These are phyloP conservation scores for Platanus orientalis DNA, from an alignment of 164 flowering plant genomes.

Conservation along the genomic window DNA sequence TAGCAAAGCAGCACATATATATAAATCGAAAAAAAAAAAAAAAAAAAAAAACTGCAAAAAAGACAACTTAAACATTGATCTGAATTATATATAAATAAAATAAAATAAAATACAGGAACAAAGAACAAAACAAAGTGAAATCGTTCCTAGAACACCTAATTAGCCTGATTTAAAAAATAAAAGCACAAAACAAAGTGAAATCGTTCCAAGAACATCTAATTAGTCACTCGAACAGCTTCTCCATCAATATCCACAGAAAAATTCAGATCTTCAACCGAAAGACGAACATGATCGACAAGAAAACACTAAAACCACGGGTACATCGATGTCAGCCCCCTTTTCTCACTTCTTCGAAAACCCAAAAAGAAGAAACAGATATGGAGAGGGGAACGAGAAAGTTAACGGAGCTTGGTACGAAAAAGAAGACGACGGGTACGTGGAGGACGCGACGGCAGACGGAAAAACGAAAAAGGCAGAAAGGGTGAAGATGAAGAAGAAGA, in stretches of 20 bases:
- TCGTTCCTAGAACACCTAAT: too few relatives aligned
- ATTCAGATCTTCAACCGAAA: neutral
- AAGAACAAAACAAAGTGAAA: too few relatives aligned
- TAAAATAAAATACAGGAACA: neutral
- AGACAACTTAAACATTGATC: neutral
- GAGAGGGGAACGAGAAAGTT: neutral
- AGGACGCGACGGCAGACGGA: neutral
- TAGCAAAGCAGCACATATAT: neutral
- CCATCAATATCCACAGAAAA: neutral
- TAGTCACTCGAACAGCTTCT: too few relatives aligned
- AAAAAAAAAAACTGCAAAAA: neutral
- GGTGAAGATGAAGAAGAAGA: neutral
- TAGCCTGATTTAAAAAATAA: too few relatives aligned
- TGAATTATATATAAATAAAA: too few relatives aligned
- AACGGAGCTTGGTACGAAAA: conserved; percentile 7
- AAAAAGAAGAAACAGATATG: conserved; percentile 5
- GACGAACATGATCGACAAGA: neutral
- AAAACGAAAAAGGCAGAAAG: conserved; percentile 37
- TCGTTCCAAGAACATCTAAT: conserved; percentile 24
- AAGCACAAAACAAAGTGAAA: too few relatives aligned
- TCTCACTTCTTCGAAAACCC: conserved; percentile 9
- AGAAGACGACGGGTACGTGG: conserved; percentile 38
- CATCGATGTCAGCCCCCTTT: neutral
- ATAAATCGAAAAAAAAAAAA: neutral
- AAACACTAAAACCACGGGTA: too few relatives aligned